Evolutionary conservation across 2,329 filamentous ascomycete species (phyloP).

Genomic region (Venturia effusa): DNA sequence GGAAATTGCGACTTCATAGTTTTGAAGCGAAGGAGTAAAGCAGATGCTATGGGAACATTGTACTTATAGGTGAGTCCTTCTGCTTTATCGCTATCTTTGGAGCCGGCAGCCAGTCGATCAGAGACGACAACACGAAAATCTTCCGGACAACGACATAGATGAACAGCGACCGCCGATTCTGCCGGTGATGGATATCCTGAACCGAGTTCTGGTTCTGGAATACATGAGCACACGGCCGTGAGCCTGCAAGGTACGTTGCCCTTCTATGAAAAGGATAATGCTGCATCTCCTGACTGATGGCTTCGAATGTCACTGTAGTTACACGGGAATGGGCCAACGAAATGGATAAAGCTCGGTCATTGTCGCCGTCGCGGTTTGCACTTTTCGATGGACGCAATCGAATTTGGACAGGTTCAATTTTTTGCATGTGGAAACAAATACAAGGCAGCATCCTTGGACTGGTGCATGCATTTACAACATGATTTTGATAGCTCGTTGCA

Average conservation of each 20-base stretch:
- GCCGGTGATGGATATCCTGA: neutral
- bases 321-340: neutral
- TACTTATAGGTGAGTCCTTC: neutral
- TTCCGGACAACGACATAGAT: neutral
- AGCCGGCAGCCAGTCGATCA: neutral
- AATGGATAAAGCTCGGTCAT: neutral
- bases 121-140: neutral
- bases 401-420: neutral
- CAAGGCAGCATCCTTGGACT: too few relatives aligned
- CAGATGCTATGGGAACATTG: neutral
- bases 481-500: too few relatives aligned
- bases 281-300: neutral
- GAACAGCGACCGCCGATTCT: neutral
- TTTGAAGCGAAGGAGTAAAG: too few relatives aligned
- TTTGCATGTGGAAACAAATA: neutral
- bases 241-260: neutral
- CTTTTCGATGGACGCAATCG: neutral
- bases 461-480: too few relatives aligned
- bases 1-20: neutral
- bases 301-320: neutral
- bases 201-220: neutral
- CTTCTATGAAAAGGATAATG: neutral
- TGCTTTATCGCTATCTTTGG: neutral
- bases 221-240: neutral
- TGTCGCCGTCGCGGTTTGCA: neutral